Evolutionary conservation across 1,284 basidiomycete species (phyloP), one percentile per base, ranked within the genome.

Genomic region (Neolentinus lepideus): DNA sequence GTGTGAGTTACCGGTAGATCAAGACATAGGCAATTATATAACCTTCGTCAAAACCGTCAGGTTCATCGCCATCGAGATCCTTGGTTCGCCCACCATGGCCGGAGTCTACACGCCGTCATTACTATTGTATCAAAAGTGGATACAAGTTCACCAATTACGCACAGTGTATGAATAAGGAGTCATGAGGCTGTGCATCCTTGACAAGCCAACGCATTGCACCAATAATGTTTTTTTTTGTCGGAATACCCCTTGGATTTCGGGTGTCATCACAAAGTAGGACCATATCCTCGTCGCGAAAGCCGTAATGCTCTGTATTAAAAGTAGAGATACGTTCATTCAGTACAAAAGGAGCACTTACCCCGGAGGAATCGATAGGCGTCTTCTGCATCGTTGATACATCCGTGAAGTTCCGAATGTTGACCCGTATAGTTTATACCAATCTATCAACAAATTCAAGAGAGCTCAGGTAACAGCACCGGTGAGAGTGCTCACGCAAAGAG

Each of bases 151-250:
- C 24, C 11, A 10, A 50, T 3, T 46, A 60, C 84, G 56, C 61
- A 91, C 91, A 96, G 65, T 95, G 93, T 79, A 96, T 93, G 77
- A 96, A 95, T 36, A 96, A 74, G 0, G 92, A 87, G 64, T 96
- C 94, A 62, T 95, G 86, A 2, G 90, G 85, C 50, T 75, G 71
- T 12, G 94, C 93, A 61, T 78, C 86, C 9, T 70, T 71, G 14
- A 94, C 90, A n/a, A 97, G 81, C 94, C 94, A 97, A 59, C 84
- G 79, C 90, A 95, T 94, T 1, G 86, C 93, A 54, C 75, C 69
- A 11, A 92, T 63, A 87, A 97, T 95, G 65, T 97, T 97, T n/a
- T 77, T 76, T 59, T 73, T 77, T 0, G 91, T 95, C 0, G 94
- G 94, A 27, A 74, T 72, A 65, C 83, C 79, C 48, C 82, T 77